A percentile compares a stretch with the other conserved stretches of the same genome.
Conservation (phyloP, 2,329 filamentous ascomycete genomes). For the Pyrenochaeta sp. region DNA sequence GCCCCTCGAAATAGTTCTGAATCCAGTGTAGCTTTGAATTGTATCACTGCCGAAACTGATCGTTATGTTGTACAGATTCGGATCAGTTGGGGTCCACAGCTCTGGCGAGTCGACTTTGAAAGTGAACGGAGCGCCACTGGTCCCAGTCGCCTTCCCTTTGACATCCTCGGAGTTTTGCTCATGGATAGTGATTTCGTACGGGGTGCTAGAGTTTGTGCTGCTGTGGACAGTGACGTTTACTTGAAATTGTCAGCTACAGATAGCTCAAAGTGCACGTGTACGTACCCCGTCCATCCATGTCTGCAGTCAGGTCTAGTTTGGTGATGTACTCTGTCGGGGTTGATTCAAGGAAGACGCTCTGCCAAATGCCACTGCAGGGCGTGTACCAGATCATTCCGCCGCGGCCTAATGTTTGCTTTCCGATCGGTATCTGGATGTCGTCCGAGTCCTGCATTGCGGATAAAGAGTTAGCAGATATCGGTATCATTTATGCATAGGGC, state of each 20-base stretch:
- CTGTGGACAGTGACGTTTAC: conserved; percentile 66
- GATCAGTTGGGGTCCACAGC: conserved; percentile 72
- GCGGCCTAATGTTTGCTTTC: conserved; percentile 68
- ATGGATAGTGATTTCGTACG: conserved; percentile 51
- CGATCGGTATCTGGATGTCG: conserved; percentile 65
- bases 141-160: conserved; percentile 54
- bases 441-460: background rate
- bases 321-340: conserved; percentile 66
- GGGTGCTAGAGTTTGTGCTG: conserved; percentile 45
- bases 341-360: conserved; percentile 75
- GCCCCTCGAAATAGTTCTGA: conserved; percentile 69
- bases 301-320: conserved; percentile 66
- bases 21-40: conserved; percentile 72
- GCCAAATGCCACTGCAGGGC: conserved; percentile 78
- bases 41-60: conserved; percentile 63
- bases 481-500: conserved; percentile 53
- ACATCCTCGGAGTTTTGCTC: conserved; percentile 47
- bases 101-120: conserved; percentile 64
- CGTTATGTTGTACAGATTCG: conserved; percentile 70
- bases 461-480: background rate
- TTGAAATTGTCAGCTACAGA: conserved; percentile 38
- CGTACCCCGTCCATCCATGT: conserved; percentile 45
- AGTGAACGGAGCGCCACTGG: conserved; percentile 60
- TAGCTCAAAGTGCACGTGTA: background rate
- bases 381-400: conserved; percentile 73